phyloP scores from a whole-genome alignment of 495 filamentous ascomycete species.

The Lichina pygmaea region DNA sequence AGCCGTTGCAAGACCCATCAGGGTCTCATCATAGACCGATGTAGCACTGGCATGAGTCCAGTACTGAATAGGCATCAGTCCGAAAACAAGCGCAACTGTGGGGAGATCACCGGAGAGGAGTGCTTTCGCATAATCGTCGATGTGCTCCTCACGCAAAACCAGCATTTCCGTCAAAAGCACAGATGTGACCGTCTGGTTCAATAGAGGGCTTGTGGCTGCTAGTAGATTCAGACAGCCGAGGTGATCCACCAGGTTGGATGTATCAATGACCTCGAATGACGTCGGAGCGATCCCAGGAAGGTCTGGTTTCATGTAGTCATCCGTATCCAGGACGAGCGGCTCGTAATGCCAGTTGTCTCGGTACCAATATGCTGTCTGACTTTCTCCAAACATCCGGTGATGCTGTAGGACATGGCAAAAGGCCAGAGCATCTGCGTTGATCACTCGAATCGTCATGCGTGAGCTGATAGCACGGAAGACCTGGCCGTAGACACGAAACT shows the following conservation, averaged over 20 bases:
- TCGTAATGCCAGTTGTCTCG: conserved; percentile 2
- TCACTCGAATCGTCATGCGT: neutral
- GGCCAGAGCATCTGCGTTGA: conserved; percentile 2
- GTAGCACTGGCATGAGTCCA: no score
- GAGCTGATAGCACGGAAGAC: neutral
- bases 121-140: no score
- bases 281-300: neutral
- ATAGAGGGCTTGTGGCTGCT: no score
- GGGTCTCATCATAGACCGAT: no score
- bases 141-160: no score
- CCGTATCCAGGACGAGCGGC: conserved; percentile 3
- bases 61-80: no score
- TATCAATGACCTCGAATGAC: conserved; percentile 8
- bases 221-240: neutral
- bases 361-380: conserved; percentile 1
- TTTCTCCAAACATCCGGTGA: neutral
- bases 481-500: conserved; percentile 3
- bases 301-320: neutral
- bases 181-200: no score
- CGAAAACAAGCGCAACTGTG: no score
- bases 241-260: conserved; percentile 2
- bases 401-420: conserved; percentile 3
- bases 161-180: no score
- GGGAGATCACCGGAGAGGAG: no score
- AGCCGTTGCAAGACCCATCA: no score